Evolutionary conservation across 192 early-diverging fungal species (phyloP), one percentile per base, ranked within the genome.

Genomic region (Mortierella hygrophila): DNA sequence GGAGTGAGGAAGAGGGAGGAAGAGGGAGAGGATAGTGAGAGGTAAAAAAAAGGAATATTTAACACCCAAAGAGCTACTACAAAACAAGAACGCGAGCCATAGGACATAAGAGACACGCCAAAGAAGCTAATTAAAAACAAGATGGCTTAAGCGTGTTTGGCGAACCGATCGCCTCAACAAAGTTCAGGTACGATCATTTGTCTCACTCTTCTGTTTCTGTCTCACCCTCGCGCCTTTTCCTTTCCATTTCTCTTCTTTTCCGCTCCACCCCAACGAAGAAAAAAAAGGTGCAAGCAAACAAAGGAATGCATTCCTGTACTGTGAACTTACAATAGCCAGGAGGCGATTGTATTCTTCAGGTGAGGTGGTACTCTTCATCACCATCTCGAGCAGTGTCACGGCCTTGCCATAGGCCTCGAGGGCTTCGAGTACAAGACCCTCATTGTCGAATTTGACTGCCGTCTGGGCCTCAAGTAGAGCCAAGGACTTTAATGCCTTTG

Each of bases 401-500:
- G 83, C 83, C 20, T 71, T 76, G 46, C 44, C 40, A 60, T 85
- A 85, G 2, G 69, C 74, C 26, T 80, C 83, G 3, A 85, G 55
- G 1, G 83, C 83, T 0, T 57, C 83, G 1, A 46, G 6, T 26
- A 76, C 44, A 40, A 73, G 52, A 47, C 78, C 74, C 3, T 76
- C 69, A 40, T 80, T 75, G 46, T 85, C 83, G 52, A 80, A 70
- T 42, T 85, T 78, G 13, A 85, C 83, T 42, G 83, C 83, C 3
- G 78, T 46, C 60, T 85, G 83, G n/a, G 83, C 83, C 46, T 85
- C 83, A 38, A 76, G 72, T 6, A 85, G 41, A 23, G 83, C 83
- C 70, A 76, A 47, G 5, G 78, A 73, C 38, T 80, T 57, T 10
- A 80, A 35, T 0, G 69, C 55, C 75, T 83, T 83, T 70, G 82